Evolutionary conservation across 352 stramenopile species (phyloP).

Genomic region (Blastocystis sp.): DNA sequence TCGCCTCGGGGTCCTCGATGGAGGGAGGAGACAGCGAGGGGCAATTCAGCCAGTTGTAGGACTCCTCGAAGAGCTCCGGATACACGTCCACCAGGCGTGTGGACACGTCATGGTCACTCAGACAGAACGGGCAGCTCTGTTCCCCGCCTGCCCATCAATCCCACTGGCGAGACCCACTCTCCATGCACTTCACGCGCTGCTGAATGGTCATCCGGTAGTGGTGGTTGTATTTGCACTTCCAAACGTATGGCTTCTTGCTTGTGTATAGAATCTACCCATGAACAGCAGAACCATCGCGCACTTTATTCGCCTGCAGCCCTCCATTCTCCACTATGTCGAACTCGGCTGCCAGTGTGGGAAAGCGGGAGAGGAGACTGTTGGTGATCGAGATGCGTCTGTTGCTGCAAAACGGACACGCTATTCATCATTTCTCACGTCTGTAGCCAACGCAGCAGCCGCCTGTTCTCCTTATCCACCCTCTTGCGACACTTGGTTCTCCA

Average conservation of each 20-base stretch:
- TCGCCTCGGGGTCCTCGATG: background rate
- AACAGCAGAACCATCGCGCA: background rate
- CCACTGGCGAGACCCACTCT: background rate
- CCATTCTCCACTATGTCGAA: conserved; percentile 38
- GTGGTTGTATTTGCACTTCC: conserved; percentile 45
- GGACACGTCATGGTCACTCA: background rate
- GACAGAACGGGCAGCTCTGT: conserved; percentile 7
- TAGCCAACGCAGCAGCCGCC: background rate
- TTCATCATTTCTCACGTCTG: background rate
- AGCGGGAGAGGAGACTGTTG: conserved; percentile 24
- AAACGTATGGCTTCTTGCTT: background rate
- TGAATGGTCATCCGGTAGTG: conserved; percentile 21
- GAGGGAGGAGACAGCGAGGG: conserved; percentile 14
- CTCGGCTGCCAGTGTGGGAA: conserved; percentile 4
- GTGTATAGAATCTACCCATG: conserved; percentile 26
- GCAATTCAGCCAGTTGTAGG: conserved; percentile 65
- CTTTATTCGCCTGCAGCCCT: background rate
- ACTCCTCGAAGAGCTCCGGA: conserved; percentile 59
- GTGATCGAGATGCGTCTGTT: conserved; percentile 36
- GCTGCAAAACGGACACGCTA: conserved; percentile 60
- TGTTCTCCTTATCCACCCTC: conserved; percentile 23
- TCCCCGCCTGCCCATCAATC: background rate
- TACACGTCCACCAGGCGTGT: conserved; percentile 10
- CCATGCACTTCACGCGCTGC: background rate
- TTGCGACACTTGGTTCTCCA: conserved; percentile 21